These are phyloP conservation scores for Amanita pseudoporphyria DNA, from an alignment of 768 basidiomycete species.

Conservation along the genomic window DNA sequence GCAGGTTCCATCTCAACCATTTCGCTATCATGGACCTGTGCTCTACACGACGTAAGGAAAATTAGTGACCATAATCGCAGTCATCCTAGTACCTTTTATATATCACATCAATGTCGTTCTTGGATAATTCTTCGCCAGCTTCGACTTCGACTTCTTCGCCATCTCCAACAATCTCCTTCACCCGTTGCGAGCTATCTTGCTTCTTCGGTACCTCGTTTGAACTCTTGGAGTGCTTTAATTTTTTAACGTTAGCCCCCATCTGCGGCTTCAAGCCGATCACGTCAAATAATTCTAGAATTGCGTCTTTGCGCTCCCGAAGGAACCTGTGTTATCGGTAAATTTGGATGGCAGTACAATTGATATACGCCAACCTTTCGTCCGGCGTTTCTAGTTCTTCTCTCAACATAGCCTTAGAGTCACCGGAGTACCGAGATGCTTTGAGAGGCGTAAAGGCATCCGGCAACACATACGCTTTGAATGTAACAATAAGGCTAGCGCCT, in stretches of 20 bases:
- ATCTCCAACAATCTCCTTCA: slow-evolving; percentile 68
- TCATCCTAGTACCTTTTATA: slow-evolving; percentile 61
- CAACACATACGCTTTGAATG: slow-evolving; percentile 63
- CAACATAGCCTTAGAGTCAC: slow-evolving; percentile 33
- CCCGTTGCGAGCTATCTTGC: slow-evolving; percentile 15
- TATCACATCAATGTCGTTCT: slow-evolving; percentile 74
- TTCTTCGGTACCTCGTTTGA: slow-evolving; percentile 14
- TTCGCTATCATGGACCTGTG: slow-evolving; percentile 67
- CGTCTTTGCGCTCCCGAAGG: slow-evolving; percentile 72
- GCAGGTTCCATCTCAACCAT: slow-evolving; percentile 80
- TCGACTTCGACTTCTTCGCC: slow-evolving; percentile 81
- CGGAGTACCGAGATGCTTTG: slow-evolving; percentile 23
- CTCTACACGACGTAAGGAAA: slow-evolving; percentile 35
- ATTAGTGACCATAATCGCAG: not conserved
- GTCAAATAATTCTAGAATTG: slow-evolving; percentile 67
- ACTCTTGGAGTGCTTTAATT: slow-evolving; percentile 25
- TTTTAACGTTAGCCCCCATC: slow-evolving; percentile 29
- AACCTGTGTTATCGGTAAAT: slow-evolving; percentile 18
- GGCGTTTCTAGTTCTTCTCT: slow-evolving; percentile 74
- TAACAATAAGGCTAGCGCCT: slow-evolving; percentile 71
- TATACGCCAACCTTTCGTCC: slow-evolving; percentile 46
- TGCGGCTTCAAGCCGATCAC: slow-evolving; percentile 61
- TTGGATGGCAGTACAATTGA: not conserved
- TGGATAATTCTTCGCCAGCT: slow-evolving; percentile 71
- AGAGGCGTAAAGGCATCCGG: slow-evolving; percentile 55